phyloP scores from a whole-genome alignment of 108 stramenopile genomes.

The Conticribra weissflogii region DNA sequence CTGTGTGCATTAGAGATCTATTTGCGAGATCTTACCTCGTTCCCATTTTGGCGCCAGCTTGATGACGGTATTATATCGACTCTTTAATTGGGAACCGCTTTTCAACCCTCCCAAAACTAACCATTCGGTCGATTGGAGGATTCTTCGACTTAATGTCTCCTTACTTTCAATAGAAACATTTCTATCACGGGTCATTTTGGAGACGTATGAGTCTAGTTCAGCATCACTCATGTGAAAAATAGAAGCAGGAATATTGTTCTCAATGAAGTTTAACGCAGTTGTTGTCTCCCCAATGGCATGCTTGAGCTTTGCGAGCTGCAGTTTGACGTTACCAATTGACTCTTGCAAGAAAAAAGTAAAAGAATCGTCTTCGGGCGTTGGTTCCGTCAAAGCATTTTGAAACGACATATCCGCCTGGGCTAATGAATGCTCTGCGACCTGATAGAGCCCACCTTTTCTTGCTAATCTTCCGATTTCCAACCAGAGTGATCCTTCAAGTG shows the following conservation, averaged over 20 bases:
- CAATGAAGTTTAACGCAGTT: constrained; percentile 71
- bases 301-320: constrained; percentile 86
- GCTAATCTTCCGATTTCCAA: constrained; percentile 70
- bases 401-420: constrained; percentile 61
- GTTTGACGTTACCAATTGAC: constrained; percentile 46
- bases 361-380: neutral
- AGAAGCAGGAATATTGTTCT: constrained; percentile 46
- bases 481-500: constrained; percentile 74
- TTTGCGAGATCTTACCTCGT: constrained; percentile 71
- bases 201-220: constrained; percentile 19
- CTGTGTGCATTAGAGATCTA: neutral
- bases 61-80: constrained; percentile 66
- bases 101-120: constrained; percentile 76
- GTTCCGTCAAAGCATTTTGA: constrained; percentile 19
- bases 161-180: constrained; percentile 28
- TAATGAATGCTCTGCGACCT: constrained; percentile 70
- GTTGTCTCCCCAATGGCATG: constrained; percentile 60
- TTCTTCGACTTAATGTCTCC: constrained; percentile 51
- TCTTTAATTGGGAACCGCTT: constrained; percentile 67
- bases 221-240: constrained; percentile 35
- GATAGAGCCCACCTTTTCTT: constrained; percentile 59
- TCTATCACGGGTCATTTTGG: neutral
- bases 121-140: constrained; percentile 82
- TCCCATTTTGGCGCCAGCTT: constrained; percentile 80
- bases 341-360: constrained; percentile 31